Conservation (phyloP, 177 flowering plant genomes). For the Telopea speciosissima region DNA sequence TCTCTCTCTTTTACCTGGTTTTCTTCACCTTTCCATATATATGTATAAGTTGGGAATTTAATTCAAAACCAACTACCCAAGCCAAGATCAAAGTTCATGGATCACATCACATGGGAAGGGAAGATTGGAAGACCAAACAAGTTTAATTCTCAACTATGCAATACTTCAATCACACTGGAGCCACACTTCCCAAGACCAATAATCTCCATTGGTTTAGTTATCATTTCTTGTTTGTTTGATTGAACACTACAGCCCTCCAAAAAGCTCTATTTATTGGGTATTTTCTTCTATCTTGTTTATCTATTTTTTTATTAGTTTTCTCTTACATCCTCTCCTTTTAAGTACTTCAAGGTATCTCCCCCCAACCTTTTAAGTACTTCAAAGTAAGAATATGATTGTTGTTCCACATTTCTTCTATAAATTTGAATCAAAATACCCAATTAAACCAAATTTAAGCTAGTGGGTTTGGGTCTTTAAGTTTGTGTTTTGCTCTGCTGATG, state of each 20-base stretch:
- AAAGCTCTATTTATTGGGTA: not conserved
- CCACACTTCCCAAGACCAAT: conserved; percentile 1
- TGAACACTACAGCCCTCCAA: not conserved
- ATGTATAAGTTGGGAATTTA: not conserved
- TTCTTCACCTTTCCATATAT: not conserved
- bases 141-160: not conserved
- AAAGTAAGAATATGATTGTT: not conserved
- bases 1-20: not conserved
- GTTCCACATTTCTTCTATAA: not conserved
- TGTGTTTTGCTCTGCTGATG: no score
- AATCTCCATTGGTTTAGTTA: not conserved
- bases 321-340: not conserved
- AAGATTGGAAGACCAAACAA: not conserved
- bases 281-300: not conserved
- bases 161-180: not conserved
- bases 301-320: not conserved
- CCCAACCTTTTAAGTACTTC: no score
- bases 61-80: not conserved
- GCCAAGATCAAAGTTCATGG: not conserved
- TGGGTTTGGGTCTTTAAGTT: no score
- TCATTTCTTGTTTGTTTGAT: not conserved
- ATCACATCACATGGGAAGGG: not conserved
- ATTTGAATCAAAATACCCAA: not conserved
- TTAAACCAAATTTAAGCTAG: not conserved
- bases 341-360: not conserved